Evolutionary conservation across 2,329 filamentous ascomycete species (phyloP).

Genomic region (Aspergillus jensenii): DNA sequence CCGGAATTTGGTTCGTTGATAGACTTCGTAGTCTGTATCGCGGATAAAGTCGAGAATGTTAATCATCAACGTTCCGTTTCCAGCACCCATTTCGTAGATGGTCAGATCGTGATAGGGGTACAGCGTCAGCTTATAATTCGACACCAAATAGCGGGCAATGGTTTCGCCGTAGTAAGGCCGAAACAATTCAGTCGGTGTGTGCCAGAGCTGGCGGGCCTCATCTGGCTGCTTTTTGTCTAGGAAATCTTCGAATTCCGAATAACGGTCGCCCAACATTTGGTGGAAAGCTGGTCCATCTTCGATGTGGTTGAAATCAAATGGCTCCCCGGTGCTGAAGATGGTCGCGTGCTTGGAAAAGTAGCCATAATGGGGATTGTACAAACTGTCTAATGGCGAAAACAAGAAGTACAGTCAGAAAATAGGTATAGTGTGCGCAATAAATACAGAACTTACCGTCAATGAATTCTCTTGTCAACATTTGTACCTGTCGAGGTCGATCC

Average conservation of each 20-base stretch:
- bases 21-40: slow-evolving; percentile 83
- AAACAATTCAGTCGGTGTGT: slow-evolving; percentile 97
- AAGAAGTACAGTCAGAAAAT: not conserved
- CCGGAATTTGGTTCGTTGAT: slow-evolving; percentile 87
- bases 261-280: slow-evolving; percentile 70
- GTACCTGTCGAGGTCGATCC: slow-evolving; percentile 80
- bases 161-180: slow-evolving; percentile 95
- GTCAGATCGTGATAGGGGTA: slow-evolving; percentile 96
- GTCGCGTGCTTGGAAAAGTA: slow-evolving; percentile 97
- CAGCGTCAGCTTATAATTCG: slow-evolving; percentile 90
- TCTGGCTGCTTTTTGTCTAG: slow-evolving; percentile 72
- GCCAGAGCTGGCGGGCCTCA: slow-evolving; percentile 89
- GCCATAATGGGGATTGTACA: slow-evolving; percentile 92
- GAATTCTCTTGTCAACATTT: slow-evolving; percentile 97
- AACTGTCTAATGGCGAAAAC: slow-evolving; percentile 62
- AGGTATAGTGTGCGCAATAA: not conserved
- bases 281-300: slow-evolving; percentile 86
- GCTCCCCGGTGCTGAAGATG: slow-evolving; percentile 89
- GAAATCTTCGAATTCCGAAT: slow-evolving; percentile 84
- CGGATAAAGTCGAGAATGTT: slow-evolving; percentile 98
- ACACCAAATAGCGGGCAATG: slow-evolving; percentile 90
- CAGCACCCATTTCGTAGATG: slow-evolving; percentile 98
- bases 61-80: slow-evolving; percentile 95
- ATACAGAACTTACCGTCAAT: slow-evolving; percentile 70
- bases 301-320: slow-evolving; percentile 82